Base-by-base conservation (phyloP, 305 asterid genomes). In the Solanum hybrid region DNA sequence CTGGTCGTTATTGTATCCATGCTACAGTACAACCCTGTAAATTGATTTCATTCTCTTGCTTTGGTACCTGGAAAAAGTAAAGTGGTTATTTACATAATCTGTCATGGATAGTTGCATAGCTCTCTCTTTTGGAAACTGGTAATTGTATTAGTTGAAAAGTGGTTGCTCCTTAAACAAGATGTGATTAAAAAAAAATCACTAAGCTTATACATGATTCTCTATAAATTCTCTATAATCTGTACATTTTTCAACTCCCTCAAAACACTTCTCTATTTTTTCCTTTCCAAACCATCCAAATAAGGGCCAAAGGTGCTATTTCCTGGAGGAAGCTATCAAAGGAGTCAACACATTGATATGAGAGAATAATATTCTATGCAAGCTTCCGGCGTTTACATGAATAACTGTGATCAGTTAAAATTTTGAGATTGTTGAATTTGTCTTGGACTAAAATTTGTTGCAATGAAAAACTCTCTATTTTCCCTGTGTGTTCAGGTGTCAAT, bases 401-500 rank as follows among this genome's bases (percentile, higher is more conserved):
- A 51, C 42, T 84, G 2, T 69, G 87, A 51, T 84, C 87, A 17
- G 87, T 84, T 29, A 42, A 80, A 79, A 79, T 12, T 78, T 78
- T 77, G 84, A 78, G 86, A 38, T 80, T 80, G 12, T 24, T 80
- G 71, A 81, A 26, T 40, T 46, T 42, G 37, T 29, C 34, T 42
- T 42, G 22, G 71, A 81, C 72, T 16, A 81, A 42, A 42, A 26
- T 81, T 27, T 1, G 38, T 27, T 31, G 22, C 75, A 51, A 10
- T 31, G 72, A 42, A 35, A 20, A 51, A 29, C 31, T 31, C 40
- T 84, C 22, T 20, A 20, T 84, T 42, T 79, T 40, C 84, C 87
- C 78, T n/a, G 24, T n/a, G 26, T 32, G 31, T 29, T 75, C 87
- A 96, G 99, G 99, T 97, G 89, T 97, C 99, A 0, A 96, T 96